A percentile compares a stretch with the other conserved stretches of the same genome.
Conservation (phyloP, 169 alveolate species). For the Eimeria acervulina region DNA sequence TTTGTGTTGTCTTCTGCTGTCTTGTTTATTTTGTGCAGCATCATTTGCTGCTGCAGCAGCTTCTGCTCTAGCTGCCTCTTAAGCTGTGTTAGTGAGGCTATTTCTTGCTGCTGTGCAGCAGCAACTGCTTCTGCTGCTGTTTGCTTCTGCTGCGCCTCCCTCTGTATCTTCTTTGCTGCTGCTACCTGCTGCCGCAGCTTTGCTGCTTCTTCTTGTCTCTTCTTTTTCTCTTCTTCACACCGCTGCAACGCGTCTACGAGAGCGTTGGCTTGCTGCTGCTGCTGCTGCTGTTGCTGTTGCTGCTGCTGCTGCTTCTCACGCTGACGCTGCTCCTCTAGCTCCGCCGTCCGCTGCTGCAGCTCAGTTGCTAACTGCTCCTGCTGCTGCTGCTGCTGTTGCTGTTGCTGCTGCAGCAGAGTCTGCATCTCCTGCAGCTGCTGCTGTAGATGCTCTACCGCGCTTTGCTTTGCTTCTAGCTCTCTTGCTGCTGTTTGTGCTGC, state of each 20-base stretch:
- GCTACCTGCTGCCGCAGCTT: conserved; percentile 1
- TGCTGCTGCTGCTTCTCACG: conserved; percentile 10
- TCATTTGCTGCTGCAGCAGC: conserved; percentile 40
- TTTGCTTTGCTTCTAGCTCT: not conserved
- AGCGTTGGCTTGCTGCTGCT: not conserved
- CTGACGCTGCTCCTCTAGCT: not conserved
- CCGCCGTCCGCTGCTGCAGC: not conserved
- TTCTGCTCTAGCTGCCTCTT: not conserved
- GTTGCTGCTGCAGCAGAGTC: not conserved
- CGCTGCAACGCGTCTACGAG: not conserved
- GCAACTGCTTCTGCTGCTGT: conserved; percentile 16
- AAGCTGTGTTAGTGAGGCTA: not conserved
- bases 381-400: conserved; percentile 20
- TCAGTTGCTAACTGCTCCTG: not conserved
- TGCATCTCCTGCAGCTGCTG: not conserved
- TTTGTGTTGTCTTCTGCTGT: too few relatives aligned
- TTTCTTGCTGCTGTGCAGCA: not conserved
- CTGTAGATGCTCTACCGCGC: not conserved
- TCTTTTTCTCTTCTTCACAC: conserved; percentile 3
- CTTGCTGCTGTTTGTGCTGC: not conserved
- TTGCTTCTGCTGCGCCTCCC: conserved; percentile 19
- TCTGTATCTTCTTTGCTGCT: not conserved
- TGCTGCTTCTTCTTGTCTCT: not conserved
- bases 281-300: not conserved
- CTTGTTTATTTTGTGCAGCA: not conserved